phyloP scores from a whole-genome alignment of 352 stramenopile species.

The Globisporangium mamillatum region DNA sequence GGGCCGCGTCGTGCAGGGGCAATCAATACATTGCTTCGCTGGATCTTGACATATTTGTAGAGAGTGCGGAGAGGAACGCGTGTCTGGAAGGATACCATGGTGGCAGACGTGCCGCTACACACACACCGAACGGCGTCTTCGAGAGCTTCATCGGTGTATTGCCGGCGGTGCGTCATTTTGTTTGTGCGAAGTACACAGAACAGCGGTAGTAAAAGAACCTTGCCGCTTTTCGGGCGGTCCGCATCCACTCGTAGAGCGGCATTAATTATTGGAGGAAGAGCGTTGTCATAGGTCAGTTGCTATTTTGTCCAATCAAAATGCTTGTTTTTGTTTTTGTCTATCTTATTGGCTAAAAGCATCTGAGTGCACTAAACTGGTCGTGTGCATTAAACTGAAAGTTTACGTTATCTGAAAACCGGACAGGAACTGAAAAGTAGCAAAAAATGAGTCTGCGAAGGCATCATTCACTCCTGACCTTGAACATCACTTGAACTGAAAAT shows the following conservation, averaged over 20 bases:
- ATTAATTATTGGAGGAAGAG: constrained; percentile 4
- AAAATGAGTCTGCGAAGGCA: too few species aligned
- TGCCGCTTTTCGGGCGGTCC: neutral
- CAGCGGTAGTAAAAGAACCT: neutral
- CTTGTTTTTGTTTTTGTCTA: neutral
- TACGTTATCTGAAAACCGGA: neutral
- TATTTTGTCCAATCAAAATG: constrained; percentile 4
- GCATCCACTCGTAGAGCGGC: neutral
- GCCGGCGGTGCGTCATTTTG: neutral
- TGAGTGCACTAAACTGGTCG: constrained; percentile 3
- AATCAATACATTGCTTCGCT: neutral
- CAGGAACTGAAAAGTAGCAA: too few species aligned
- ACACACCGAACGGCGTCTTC: neutral
- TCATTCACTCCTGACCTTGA: too few species aligned
- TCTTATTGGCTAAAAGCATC: constrained; percentile 5
- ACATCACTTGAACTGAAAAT: too few species aligned
- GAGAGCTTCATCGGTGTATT: neutral
- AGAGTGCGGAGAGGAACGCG: neutral
- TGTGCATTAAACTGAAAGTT: constrained; percentile 6
- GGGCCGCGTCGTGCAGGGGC: neutral
- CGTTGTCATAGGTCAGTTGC: neutral
- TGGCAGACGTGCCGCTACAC: neutral
- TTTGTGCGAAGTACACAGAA: neutral
- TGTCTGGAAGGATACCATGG: constrained; percentile 1
- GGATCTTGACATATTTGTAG: constrained; percentile 1